These are phyloP conservation scores for Cystoderma amianthinum DNA, from an alignment of 768 basidiomycete species.

Conservation along the genomic window DNA sequence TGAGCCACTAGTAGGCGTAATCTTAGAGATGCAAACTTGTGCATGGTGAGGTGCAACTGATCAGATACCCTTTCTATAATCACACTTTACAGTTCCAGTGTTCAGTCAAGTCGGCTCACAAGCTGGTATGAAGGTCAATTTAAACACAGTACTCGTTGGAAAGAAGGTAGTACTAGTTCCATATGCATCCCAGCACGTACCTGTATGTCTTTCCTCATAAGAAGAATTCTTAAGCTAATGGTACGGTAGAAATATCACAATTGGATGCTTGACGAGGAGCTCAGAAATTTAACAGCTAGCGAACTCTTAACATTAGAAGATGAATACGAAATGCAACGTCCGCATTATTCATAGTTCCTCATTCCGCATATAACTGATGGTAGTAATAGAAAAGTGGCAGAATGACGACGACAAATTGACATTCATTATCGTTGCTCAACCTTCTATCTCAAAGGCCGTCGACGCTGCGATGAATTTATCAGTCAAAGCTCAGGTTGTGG, in stretches of 20 bases:
- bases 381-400: conserved; percentile 69
- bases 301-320: conserved; percentile 76
- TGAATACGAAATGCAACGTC: conserved; percentile 89
- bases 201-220: conserved; percentile 19
- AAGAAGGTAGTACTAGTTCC: conserved; percentile 71
- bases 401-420: conserved; percentile 86
- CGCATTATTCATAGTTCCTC: conserved; percentile 11
- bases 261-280: conserved; percentile 79
- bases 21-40: too few relatives aligned
- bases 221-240: background rate
- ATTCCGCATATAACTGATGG: background rate
- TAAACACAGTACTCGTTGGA: conserved; percentile 58
- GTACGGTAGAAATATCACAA: conserved; percentile 64
- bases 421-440: conserved; percentile 79
- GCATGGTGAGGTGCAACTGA: too few relatives aligned
- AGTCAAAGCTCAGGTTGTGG: conserved; percentile 1
- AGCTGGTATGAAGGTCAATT: conserved; percentile 72
- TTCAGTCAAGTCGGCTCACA: too few relatives aligned
- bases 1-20: too few relatives aligned
- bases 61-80: too few relatives aligned
- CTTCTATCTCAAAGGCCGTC: background rate
- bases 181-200: conserved; percentile 57
- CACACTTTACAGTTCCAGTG: too few relatives aligned
- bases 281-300: conserved; percentile 76
- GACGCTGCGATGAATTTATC: conserved; percentile 9